Evolutionary conservation across 2,329 filamentous ascomycete species (phyloP), one percentile per base, ranked within the genome.

Genomic region (Phialemonium atrogriseum): DNA sequence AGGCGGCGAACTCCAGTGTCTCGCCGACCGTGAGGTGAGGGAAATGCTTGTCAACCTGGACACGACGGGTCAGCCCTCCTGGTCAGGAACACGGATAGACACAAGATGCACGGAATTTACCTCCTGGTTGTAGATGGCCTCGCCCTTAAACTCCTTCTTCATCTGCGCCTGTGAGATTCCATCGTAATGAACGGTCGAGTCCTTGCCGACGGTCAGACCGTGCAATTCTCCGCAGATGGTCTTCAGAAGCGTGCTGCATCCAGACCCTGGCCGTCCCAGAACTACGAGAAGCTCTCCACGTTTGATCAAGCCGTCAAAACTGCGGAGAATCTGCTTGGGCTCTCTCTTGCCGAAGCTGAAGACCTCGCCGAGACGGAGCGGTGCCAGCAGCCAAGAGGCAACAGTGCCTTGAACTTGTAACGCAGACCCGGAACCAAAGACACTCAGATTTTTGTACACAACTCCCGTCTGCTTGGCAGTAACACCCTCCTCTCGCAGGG

Each of bases 81-180:
- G n/a, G n/a, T n/a, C n/a, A n/a, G n/a, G n/a, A n/a, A n/a, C n/a
- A n/a, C n/a, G n/a, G n/a, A n/a, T n/a, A n/a, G n/a, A n/a, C n/a
- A n/a, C n/a, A n/a, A n/a, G n/a, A n/a, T 8, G 5, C 2, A 16
- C 19, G 33, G 12, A 10, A 7, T 11, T 12, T 24, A 30, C 28
- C 23, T 89, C 84, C 10, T 84, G 78, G 43, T 85, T 86, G 51
- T 89, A 88, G 10, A 84, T 63, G 2, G 79, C 67, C 52, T 77
- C 77, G 24, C 76, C 77, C 36, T 73, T 68, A 46, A 79, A 82
- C 44, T 78, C 65, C 37, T 65, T 64, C 29, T 62, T 59, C 66
- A 78, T 77, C 34, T 61, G 52, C 35, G 59, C 49, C 38, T 65
- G 62, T 0, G 64, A 50, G n/a, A 70, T 68, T 13, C 77, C 78